A percentile compares a stretch with the other conserved stretches of the same genome.
phyloP scores from a whole-genome alignment of 1,284 basidiomycete species.

The Golubevia pallescens region DNA sequence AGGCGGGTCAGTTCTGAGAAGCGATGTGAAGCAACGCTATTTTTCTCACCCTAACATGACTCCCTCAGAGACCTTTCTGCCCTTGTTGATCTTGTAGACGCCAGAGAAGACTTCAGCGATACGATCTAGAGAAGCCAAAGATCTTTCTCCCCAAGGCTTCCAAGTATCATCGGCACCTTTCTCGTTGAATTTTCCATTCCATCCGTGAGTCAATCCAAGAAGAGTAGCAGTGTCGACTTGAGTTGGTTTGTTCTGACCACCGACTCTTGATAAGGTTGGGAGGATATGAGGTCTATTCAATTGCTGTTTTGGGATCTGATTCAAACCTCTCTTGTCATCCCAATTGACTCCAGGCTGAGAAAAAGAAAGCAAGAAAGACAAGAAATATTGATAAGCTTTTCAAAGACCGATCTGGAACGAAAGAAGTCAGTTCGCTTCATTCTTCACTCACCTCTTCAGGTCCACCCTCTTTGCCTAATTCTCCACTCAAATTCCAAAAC shows the following conservation, averaged over 20 bases:
- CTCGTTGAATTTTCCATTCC: constrained; percentile 5
- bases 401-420: no score
- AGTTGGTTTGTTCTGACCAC: constrained; percentile 17
- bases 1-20: no score
- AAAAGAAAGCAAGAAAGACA: no score
- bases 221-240: constrained; percentile 13
- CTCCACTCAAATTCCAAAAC: constrained; percentile 14
- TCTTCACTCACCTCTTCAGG: constrained; percentile 6
- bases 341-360: constrained; percentile 13
- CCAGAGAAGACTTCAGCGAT: constrained; percentile 17
- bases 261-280: constrained; percentile 8
- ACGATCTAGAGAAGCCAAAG: constrained; percentile 21
- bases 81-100: constrained; percentile 21
- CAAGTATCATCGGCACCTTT: constrained; percentile 11
- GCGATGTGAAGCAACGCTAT: no score
- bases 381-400: no score
- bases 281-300: constrained; percentile 12
- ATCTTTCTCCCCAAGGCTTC: constrained; percentile 21
- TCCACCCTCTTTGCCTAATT: constrained; percentile 13
- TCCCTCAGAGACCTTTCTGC: constrained; percentile 8
- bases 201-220: constrained; percentile 16
- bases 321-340: constrained; percentile 12
- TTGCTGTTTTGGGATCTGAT: constrained; percentile 9
- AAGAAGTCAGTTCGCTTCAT: no score
- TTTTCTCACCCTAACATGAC: constrained; percentile 18